A percentile compares a stretch with the other conserved stretches of the same genome.
phyloP scores from a whole-genome alignment of 2,329 filamentous ascomycete species.

The Diaporthe sp. region DNA sequence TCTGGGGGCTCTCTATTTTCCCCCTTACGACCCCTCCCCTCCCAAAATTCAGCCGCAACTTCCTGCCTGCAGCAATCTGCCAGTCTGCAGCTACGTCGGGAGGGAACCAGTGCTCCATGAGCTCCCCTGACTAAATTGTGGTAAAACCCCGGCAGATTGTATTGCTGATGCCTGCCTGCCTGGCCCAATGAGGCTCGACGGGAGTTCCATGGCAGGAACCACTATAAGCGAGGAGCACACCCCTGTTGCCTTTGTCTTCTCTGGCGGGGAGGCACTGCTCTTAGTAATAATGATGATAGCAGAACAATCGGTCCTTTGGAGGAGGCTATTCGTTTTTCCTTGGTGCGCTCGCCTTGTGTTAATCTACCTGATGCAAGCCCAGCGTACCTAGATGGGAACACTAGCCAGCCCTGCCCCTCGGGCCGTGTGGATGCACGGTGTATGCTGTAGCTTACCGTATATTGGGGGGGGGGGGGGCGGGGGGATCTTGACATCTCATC shows the following conservation, averaged over 20 bases:
- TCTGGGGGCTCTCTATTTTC: not conserved
- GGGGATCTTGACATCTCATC: not conserved
- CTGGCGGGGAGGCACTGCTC: not conserved
- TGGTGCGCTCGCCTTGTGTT: not conserved
- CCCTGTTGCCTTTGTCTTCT: not conserved
- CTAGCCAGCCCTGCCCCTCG: slow-evolving; percentile 6
- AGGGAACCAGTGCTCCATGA: slow-evolving; percentile 8
- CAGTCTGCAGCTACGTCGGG: not conserved
- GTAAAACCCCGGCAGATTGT: not conserved
- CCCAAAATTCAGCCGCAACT: not conserved
- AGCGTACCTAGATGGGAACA: not conserved
- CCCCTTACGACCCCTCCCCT: not conserved
- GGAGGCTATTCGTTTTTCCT: not conserved
- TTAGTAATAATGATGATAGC: not conserved
- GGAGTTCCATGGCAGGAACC: slow-evolving; percentile 19
- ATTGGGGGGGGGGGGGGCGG: too few relatives aligned
- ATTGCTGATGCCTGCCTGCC: not conserved
- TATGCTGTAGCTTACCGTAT: not conserved
- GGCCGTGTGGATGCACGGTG: slow-evolving; percentile 32
- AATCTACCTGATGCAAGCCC: slow-evolving; percentile 19
- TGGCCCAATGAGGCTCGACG: not conserved
- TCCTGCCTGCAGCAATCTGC: not conserved
- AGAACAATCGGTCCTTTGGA: slow-evolving; percentile 16
- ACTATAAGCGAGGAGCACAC: not conserved
- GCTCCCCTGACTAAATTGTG: not conserved